Percentiles rank a stretch among this genome's conserved stretches.
Evolutionary conservation across 2,329 filamentous ascomycete species (phyloP).

Genomic region (Geosmithia putterillii): DNA sequence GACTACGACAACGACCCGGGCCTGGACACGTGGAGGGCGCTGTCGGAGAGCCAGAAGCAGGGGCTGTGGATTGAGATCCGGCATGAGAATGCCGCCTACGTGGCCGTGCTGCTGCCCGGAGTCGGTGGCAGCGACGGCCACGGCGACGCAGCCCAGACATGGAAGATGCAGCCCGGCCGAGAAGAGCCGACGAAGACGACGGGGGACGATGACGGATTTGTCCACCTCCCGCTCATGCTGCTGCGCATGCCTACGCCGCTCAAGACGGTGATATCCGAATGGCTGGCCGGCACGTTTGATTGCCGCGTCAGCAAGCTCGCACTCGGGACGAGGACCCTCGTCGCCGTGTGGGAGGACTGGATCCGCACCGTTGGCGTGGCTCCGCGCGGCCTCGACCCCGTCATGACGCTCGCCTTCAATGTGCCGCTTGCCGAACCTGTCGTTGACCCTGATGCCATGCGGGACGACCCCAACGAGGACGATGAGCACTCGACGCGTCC

Average conservation of each 20-base stretch:
- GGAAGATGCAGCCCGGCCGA: slow-evolving; percentile 9
- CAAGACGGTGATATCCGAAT: slow-evolving; percentile 34
- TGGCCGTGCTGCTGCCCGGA: slow-evolving; percentile 36
- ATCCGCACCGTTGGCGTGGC: slow-evolving; percentile 23
- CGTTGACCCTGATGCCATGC: neutral
- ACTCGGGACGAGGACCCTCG: slow-evolving; percentile 36
- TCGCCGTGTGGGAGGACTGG: slow-evolving; percentile 39
- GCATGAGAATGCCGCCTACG: slow-evolving; percentile 40
- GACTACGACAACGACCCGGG: slow-evolving; percentile 4
- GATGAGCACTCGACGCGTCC: slow-evolving; percentile 6
- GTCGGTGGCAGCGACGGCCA: slow-evolving; percentile 1
- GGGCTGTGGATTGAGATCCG: slow-evolving; percentile 33
- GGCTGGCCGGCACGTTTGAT: slow-evolving; percentile 41
- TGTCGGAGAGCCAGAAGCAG: slow-evolving; percentile 12
- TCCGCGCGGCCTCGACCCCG: slow-evolving; percentile 27
- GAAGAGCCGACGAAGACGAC: slow-evolving; percentile 1
- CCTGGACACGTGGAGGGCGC: slow-evolving; percentile 3
- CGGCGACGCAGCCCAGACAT: slow-evolving; percentile 3
- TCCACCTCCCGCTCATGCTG: slow-evolving; percentile 38
- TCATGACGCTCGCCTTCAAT: slow-evolving; percentile 39
- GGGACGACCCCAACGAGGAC: slow-evolving; percentile 7
- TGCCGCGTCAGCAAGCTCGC: slow-evolving; percentile 38
- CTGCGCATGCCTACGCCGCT: slow-evolving; percentile 42
- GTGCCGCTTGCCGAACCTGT: slow-evolving; percentile 15
- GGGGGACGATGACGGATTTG: slow-evolving; percentile 19